Evolutionary conservation across 2,329 filamentous ascomycete species (phyloP).

Genomic region (Venturiaceae sp.): DNA sequence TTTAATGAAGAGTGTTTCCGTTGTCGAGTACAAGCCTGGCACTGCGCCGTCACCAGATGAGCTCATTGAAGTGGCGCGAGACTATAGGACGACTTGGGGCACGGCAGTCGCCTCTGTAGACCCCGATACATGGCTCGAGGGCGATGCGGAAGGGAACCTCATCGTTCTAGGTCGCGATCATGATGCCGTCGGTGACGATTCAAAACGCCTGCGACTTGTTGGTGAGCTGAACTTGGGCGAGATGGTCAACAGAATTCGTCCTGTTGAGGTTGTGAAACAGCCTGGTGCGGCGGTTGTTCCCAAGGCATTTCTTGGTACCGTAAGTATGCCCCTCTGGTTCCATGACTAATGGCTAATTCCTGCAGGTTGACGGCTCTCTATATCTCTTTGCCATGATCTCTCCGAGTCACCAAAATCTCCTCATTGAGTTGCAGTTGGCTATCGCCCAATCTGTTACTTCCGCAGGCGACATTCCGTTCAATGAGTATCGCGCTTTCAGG

Average conservation of each 20-base stretch:
- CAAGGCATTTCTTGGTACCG: slow-evolving; percentile 80
- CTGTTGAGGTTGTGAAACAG: slow-evolving; percentile 46
- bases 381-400: slow-evolving; percentile 81
- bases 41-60: slow-evolving; percentile 43
- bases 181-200: slow-evolving; percentile 67
- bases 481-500: slow-evolving; percentile 71
- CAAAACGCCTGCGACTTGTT: slow-evolving; percentile 58
- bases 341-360: slow-evolving; percentile 2
- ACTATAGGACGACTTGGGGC: slow-evolving; percentile 73
- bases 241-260: slow-evolving; percentile 81
- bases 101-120: slow-evolving; percentile 68
- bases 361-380: slow-evolving; percentile 76
- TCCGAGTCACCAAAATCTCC: slow-evolving; percentile 61
- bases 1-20: slow-evolving; percentile 82
- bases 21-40: slow-evolving; percentile 59
- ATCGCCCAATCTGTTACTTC: slow-evolving; percentile 58
- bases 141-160: slow-evolving; percentile 82
- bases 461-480: slow-evolving; percentile 67
- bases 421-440: slow-evolving; percentile 69
- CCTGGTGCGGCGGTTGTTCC: slow-evolving; percentile 63
- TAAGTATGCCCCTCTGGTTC: slow-evolving; percentile 34
- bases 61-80: slow-evolving; percentile 65
- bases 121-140: slow-evolving; percentile 66
- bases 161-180: slow-evolving; percentile 67
- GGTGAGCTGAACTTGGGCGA: slow-evolving; percentile 83